Base-by-base conservation (phyloP, 2,329 filamentous ascomycete species). In the Hymenoscyphus scutula region DNA sequence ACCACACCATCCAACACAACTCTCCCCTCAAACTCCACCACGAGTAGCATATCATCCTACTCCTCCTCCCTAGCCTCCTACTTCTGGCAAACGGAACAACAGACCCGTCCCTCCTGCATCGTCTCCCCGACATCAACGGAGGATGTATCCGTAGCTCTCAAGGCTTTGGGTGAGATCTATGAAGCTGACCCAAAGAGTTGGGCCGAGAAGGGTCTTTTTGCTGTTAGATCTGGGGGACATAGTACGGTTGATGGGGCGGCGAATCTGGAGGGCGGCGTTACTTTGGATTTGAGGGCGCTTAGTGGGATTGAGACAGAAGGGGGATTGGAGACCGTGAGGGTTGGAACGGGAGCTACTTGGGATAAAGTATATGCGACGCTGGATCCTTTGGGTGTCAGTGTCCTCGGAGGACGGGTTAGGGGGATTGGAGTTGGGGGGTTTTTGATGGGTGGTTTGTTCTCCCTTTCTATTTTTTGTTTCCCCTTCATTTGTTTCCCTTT, bases 341-440 rank as follows among this genome's bases (percentile, higher is more conserved):
- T 54, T 29, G 51, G 51, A 15, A 15, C n/a, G 4, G 51, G 51
- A 8, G 4, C 1, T 25, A 25, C 25, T 25, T 54, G 51, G 51
- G 25, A 29, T 15, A 54, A 54, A n/a, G 25, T 54, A 1, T 54
- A 25, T 29, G 29, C 30, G 11, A 27, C 19, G 19, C n/a, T 38
- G 34, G 55, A 38, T 10, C 34, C 30, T n/a, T 23, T 38, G 29
- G n/a, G 19, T 25, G 37, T 38, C 6, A n/a, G 13, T 41, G 55
- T 57, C 27, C 15, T 15, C 5, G 51, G 51, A 5, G 51, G n/a
- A 23, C 51, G 51, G 5, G 51, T 54, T 2, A 15, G 17, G 19
- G 51, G 51, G 25, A 54, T 54, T 54, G 51, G 51, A 19, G 51
- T 54, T 29, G 51, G 51, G 13, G 51, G 51, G n/a, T 29, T 25